Conservation (phyloP, 1,139 yeast genomes). For the Tardiomyces digboiensis region DNA sequence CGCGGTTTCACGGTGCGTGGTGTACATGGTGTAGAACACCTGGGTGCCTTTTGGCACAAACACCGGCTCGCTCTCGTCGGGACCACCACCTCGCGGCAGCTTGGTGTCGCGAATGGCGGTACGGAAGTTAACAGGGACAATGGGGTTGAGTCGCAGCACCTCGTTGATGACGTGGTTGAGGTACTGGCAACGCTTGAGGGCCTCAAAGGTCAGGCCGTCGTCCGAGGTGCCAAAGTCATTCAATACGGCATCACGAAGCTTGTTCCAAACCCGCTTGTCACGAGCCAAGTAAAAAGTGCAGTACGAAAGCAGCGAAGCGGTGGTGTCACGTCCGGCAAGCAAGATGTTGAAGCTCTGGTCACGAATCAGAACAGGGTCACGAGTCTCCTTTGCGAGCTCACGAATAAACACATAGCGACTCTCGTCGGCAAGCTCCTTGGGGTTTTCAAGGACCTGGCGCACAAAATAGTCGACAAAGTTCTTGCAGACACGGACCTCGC, state of each 20-base stretch:
- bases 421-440: slow-evolving; percentile 29
- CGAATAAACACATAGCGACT: slow-evolving; percentile 34
- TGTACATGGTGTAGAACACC: slow-evolving; percentile 4
- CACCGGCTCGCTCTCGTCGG: slow-evolving; percentile 5
- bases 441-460: slow-evolving; percentile 16
- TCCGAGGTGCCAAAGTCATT: slow-evolving; percentile 13
- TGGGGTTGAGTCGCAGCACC: slow-evolving; percentile 42
- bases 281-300: slow-evolving; percentile 37
- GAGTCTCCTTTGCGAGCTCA: slow-evolving; percentile 40
- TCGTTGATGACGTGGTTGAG: slow-evolving; percentile 40
- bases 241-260: slow-evolving; percentile 14
- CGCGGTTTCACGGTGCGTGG: slow-evolving; percentile 33
- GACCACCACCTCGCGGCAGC: slow-evolving; percentile 26
- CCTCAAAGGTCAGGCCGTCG: slow-evolving; percentile 31
- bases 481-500: slow-evolving; percentile 17
- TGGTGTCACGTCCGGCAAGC: slow-evolving; percentile 45
- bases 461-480: slow-evolving; percentile 27
- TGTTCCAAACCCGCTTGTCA: slow-evolving; percentile 29
- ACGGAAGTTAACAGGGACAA: slow-evolving; percentile 43
- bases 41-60: slow-evolving; percentile 8
- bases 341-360: slow-evolving; percentile 42
- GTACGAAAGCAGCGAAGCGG: slow-evolving; percentile 41
- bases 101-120: slow-evolving; percentile 27
- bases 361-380: slow-evolving; percentile 36
- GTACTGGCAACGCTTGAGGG: slow-evolving; percentile 40